Evolutionary conservation across 306 rosid genomes (phyloP).

Genomic region (Cicer judaicum): DNA sequence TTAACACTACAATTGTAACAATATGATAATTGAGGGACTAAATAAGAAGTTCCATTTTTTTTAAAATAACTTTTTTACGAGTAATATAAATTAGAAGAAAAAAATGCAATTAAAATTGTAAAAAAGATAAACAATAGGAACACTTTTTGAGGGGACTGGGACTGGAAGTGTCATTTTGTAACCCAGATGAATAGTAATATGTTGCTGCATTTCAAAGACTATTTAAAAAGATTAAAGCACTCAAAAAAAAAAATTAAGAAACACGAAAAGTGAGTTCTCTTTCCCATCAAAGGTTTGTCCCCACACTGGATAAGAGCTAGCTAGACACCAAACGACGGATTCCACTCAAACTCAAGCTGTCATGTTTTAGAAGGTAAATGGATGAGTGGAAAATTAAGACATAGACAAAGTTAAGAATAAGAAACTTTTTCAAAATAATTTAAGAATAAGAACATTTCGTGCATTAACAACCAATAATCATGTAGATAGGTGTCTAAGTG

Average conservation of each 20-base stretch:
- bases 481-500: constrained; percentile 4
- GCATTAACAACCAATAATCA: constrained; percentile 43
- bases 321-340: constrained; percentile 34
- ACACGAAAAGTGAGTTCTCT: constrained; percentile 17
- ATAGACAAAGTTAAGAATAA: constrained; percentile 9
- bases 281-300: constrained; percentile 32
- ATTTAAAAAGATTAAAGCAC: constrained; percentile 19
- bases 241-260: constrained; percentile 1
- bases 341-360: constrained; percentile 40
- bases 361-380: constrained; percentile 20
- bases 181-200: too few species aligned
- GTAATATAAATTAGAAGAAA: too few species aligned
- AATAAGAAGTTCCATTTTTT: too few species aligned
- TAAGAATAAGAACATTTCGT: constrained; percentile 28
- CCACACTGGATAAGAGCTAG: constrained; percentile 46
- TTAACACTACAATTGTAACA: too few species aligned
- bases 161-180: too few species aligned
- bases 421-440: not conserved
- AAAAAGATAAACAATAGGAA: too few species aligned
- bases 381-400: constrained; percentile 21
- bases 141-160: too few species aligned
- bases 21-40: too few species aligned
- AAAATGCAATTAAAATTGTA: too few species aligned
- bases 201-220: not conserved
- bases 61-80: too few species aligned